Base-by-base conservation (phyloP, 2,329 filamentous ascomycete genomes). In the Exophiala oligosperma region DNA sequence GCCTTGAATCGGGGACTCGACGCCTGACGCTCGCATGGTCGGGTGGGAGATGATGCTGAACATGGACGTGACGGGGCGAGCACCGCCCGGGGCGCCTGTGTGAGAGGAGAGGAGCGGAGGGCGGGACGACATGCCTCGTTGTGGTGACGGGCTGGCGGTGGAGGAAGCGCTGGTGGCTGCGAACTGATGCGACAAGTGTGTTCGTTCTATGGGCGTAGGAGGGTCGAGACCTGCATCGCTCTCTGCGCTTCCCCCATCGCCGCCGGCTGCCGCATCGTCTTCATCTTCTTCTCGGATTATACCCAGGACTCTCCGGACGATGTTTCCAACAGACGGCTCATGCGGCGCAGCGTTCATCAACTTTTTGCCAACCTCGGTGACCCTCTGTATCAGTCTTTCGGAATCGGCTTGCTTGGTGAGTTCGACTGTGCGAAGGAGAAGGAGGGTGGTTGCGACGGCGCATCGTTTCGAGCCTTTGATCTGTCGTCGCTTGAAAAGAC, bases 251-350 rank as follows among this genome's bases (percentile, higher is more conserved):
- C 46, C 90, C 26, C 46, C 52, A 43, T 38, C 51, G 29, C 44
- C 57, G 7, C 40, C 35, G 23, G 54, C 57, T n/a, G 50, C 51
- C 57, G 87, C 80, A 66, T 91, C 88, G 68, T 95, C 91, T 67
- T 90, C 88, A 40, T 90, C 89, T 69, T 97, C 92, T 70, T 97
- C 92, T 52, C 94, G 86, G 64, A 99, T 94, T 63, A 99, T 81
- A 44, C 92, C 90, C 38, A 99, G 79, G 2, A 97, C 90, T 62
- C 94, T 87, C 60, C 92, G 86, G 48, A 97, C 91, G 66, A 99
- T 92, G 70, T 99, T 99, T 52, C 92, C 93, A 46, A 97, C 91
- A 4, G 92, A 91, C 67, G 96, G 87, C 76, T 97, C 94, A 60
- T 89, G 85, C 14, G 93, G 93, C 68, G 96, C 91, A 6, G 94